Conservation (phyloP, 257 asterid genomes). For the Solanum bulbocastanum region DNA sequence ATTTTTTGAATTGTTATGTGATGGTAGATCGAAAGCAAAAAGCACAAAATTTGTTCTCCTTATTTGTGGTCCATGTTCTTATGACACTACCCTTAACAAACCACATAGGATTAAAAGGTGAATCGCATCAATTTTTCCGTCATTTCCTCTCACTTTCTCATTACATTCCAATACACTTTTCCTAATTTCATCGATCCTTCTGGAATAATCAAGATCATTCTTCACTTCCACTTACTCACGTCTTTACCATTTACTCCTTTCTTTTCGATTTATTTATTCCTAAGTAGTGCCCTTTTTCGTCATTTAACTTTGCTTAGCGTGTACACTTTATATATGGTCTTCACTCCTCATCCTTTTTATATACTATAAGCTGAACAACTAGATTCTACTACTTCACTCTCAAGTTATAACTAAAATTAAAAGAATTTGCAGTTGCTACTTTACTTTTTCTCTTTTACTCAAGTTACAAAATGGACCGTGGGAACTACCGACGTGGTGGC, state of each 20-base stretch:
- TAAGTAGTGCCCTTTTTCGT: slow-evolving; percentile 6
- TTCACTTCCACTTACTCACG: background rate
- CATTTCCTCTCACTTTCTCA: background rate
- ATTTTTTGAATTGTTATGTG: background rate
- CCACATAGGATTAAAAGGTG: background rate
- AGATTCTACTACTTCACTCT: background rate
- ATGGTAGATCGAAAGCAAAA: too few species aligned
- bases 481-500: background rate
- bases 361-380: background rate
- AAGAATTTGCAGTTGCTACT: too few species aligned
- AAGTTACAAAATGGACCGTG: background rate
- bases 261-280: background rate
- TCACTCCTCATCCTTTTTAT: background rate
- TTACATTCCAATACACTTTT: background rate
- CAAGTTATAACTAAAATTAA: background rate
- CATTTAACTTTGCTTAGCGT: background rate
- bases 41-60: background rate
- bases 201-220: slow-evolving; percentile 6
- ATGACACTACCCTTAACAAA: background rate
- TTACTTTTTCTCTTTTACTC: background rate
- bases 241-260: background rate
- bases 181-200: background rate
- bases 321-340: background rate
- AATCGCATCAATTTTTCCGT: background rate
- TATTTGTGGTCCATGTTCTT: background rate